Evolutionary conservation across 768 basidiomycete species (phyloP).

Genomic region (Tylopilus cervinicoccineus): DNA sequence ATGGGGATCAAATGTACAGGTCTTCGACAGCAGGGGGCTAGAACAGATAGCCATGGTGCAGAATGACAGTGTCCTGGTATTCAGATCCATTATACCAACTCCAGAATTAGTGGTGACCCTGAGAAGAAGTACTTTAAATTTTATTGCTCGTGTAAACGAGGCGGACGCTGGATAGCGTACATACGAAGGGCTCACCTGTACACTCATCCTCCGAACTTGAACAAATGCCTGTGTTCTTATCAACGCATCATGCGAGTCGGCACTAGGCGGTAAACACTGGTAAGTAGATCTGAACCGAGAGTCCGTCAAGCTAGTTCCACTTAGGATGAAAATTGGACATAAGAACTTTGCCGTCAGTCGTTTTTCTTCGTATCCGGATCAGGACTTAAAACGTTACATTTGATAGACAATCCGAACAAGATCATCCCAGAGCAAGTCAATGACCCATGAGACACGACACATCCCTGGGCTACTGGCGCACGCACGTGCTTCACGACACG

Average conservation of each 20-base stretch:
- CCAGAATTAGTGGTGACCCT: too few relatives aligned
- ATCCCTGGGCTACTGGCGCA: neutral
- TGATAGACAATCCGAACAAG: neutral
- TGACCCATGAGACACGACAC: neutral
- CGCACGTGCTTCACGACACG: conserved; percentile 6
- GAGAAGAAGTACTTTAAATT: too few relatives aligned
- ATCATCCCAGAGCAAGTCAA: neutral
- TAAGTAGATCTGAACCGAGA: too few relatives aligned
- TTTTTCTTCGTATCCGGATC: neutral
- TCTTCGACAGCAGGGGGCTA: neutral
- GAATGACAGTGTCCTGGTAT: neutral
- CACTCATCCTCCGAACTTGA: too few relatives aligned
- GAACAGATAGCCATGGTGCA: neutral
- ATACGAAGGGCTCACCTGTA: too few relatives aligned
- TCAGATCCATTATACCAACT: too few relatives aligned
- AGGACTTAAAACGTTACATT: neutral
- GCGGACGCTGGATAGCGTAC: too few relatives aligned
- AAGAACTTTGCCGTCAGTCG: neutral
- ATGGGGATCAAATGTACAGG: neutral
- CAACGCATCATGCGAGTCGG: too few relatives aligned
- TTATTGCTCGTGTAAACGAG: too few relatives aligned
- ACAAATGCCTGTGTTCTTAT: too few relatives aligned
- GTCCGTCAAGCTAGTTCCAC: too few relatives aligned
- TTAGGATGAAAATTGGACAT: neutral
- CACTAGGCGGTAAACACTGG: too few relatives aligned